Conservation (phyloP, 176 grass and related monocot genomes). For the Avena sativa region DNA sequence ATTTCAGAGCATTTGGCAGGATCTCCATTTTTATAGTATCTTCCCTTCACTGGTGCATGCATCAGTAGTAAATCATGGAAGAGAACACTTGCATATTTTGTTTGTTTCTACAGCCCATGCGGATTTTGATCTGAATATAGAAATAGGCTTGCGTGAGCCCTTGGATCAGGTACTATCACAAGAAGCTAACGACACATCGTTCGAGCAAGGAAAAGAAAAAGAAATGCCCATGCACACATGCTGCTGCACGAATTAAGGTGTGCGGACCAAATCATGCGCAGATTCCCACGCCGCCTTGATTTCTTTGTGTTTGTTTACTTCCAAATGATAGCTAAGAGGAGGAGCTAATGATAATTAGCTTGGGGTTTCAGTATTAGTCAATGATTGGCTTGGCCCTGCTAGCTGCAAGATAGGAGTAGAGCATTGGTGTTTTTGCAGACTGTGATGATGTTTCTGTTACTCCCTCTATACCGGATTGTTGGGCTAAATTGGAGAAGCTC, state of each 20-base stretch:
- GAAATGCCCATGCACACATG: constrained; percentile 48
- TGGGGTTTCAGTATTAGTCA: constrained; percentile 53
- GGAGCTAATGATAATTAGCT: constrained; percentile 37
- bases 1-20: constrained; percentile 12
- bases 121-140: constrained; percentile 31
- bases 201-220: constrained; percentile 40
- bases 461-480: too few relatives aligned
- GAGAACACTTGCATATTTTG: constrained; percentile 22
- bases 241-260: constrained; percentile 52
- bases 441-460: constrained; percentile 43
- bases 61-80: constrained; percentile 14
- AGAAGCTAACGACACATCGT: constrained; percentile 34
- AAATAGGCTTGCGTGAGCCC: constrained; percentile 46
- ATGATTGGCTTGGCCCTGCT: constrained; percentile 47
- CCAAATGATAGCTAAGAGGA: constrained; percentile 53
- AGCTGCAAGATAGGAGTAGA: constrained; percentile 10
- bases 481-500: too few relatives aligned
- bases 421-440: constrained; percentile 41
- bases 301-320: constrained; percentile 44
- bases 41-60: constrained; percentile 24
- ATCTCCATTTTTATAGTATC: neutral
- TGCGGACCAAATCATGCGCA: constrained; percentile 52
- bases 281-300: constrained; percentile 42
- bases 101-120: constrained; percentile 51
- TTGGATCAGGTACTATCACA: constrained; percentile 53